Evolutionary conservation across 228 moss, liverwort and hornwort genomes (phyloP).

Genomic region (Sphagnum magellanicum): DNA sequence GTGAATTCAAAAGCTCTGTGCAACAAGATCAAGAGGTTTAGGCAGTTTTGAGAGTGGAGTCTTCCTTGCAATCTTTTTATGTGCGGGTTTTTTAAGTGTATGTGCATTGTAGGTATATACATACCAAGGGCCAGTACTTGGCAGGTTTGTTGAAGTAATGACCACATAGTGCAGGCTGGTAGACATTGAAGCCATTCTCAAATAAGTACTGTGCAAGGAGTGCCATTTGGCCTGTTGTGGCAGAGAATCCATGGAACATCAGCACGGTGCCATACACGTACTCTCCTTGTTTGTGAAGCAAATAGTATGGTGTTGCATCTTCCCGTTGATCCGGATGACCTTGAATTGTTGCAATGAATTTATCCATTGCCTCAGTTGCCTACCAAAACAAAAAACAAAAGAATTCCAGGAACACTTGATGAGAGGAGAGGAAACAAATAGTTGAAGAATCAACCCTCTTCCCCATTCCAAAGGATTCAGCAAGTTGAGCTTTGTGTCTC

Average conservation of each 20-base stretch:
- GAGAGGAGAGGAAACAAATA: no score
- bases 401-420: no score
- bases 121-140: conserved; percentile 59
- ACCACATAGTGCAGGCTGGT: conserved; percentile 53
- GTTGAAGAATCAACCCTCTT: no score
- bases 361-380: conserved; percentile 46
- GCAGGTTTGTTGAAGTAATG: conserved; percentile 57
- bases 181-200: conserved; percentile 74
- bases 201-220: conserved; percentile 66
- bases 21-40: no score
- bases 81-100: no score
- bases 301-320: conserved; percentile 48
- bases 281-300: conserved; percentile 60
- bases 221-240: conserved; percentile 40
- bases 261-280: conserved; percentile 66
- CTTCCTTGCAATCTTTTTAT: no score
- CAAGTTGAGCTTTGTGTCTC: no score
- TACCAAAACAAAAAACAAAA: conserved; percentile 4
- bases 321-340: conserved; percentile 37
- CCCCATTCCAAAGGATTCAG: no score
- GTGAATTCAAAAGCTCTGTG: no score
- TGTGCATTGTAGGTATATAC: no score
- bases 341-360: conserved; percentile 29
- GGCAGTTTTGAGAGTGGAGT: no score
- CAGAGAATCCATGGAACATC: conserved; percentile 67